Percentiles rank a stretch among this genome's conserved stretches.
These are phyloP conservation scores for Aspergillus panamensis DNA, from an alignment of 495 filamentous ascomycete genomes.

Conservation along the genomic window DNA sequence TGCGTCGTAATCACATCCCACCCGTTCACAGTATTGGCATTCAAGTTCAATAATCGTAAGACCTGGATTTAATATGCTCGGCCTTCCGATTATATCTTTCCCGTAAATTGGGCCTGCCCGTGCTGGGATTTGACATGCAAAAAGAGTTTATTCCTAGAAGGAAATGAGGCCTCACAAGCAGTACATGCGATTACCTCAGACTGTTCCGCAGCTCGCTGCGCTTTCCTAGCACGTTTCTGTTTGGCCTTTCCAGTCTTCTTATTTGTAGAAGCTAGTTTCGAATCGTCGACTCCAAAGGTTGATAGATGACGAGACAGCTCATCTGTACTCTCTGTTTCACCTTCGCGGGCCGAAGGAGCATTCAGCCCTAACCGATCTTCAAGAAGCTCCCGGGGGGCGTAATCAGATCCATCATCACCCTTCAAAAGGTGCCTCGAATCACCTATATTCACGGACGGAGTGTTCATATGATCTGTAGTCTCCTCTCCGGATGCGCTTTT, in stretches of 20 bases:
- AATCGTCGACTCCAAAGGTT: conserved; percentile 22
- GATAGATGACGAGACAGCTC: conserved; percentile 24
- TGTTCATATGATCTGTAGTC: not conserved
- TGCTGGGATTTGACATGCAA: conserved; percentile 66
- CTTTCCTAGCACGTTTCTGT: conserved; percentile 78
- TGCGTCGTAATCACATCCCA: too few relatives aligned
- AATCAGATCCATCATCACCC: conserved; percentile 28
- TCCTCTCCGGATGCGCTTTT: not conserved
- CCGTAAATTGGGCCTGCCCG: conserved; percentile 40
- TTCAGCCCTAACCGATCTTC: conserved; percentile 28
- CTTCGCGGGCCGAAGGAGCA: not conserved
- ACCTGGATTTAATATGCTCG: too few relatives aligned
- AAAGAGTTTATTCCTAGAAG: conserved; percentile 68
- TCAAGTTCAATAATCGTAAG: too few relatives aligned
- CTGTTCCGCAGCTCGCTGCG: conserved; percentile 47
- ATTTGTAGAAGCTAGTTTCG: conserved; percentile 16
- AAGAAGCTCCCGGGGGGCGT: conserved; percentile 43
- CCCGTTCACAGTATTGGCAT: too few relatives aligned
- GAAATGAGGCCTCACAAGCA: conserved; percentile 57
- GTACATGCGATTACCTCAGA: conserved; percentile 52
- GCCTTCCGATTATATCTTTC: conserved; percentile 17
- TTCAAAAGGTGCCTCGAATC: not conserved
- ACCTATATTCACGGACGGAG: not conserved
- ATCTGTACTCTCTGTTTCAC: conserved; percentile 13
- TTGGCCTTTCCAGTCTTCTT: conserved; percentile 82